Evolutionary conservation across 371 early-diverging fungal species (phyloP).

Genomic region (Catenaria anguillulae): DNA sequence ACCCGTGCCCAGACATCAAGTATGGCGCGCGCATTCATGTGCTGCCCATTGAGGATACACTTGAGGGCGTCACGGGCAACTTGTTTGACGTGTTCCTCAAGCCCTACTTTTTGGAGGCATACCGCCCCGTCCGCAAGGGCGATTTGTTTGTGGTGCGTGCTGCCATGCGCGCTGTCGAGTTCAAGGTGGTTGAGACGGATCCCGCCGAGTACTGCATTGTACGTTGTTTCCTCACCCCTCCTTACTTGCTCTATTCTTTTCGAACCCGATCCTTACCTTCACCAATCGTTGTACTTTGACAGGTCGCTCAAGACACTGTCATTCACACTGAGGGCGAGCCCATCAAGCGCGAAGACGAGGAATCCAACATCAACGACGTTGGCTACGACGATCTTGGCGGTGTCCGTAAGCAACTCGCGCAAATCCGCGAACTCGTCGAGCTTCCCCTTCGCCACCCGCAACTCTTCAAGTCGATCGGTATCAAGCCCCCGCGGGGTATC

Average conservation of each 20-base stretch:
- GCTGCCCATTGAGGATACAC: slow-evolving; percentile 95
- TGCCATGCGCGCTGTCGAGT: slow-evolving; percentile 97
- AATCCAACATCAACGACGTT: slow-evolving; percentile 47
- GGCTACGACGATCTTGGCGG: slow-evolving; percentile 96
- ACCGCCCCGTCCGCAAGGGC: slow-evolving; percentile 88
- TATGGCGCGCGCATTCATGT: slow-evolving; percentile 92
- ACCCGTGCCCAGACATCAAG: slow-evolving; percentile 89
- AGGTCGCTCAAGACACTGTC: slow-evolving; percentile 84
- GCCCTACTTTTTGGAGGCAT: slow-evolving; percentile 94
- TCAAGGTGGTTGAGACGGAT: slow-evolving; percentile 96
- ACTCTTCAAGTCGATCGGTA: slow-evolving; percentile 99
- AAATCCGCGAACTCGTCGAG: slow-evolving; percentile 99
- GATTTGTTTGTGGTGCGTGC: slow-evolving; percentile 90
- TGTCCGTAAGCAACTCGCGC: slow-evolving; percentile 96
- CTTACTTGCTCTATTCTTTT: slow-evolving; percentile 2
- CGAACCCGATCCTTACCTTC: not conserved
- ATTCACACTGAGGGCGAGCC: slow-evolving; percentile 97
- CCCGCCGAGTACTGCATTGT: slow-evolving; percentile 90
- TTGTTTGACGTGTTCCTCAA: slow-evolving; percentile 94
- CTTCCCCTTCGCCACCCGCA: slow-evolving; percentile 99
- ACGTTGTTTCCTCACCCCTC: slow-evolving; percentile 35
- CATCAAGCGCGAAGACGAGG: slow-evolving; percentile 96
- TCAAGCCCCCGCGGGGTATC: slow-evolving; percentile 99
- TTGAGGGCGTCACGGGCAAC: slow-evolving; percentile 94
- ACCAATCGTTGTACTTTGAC: slow-evolving; percentile 12